Conservation (phyloP, 2,329 filamentous ascomycete species). For the Penicillium sp. region DNA sequence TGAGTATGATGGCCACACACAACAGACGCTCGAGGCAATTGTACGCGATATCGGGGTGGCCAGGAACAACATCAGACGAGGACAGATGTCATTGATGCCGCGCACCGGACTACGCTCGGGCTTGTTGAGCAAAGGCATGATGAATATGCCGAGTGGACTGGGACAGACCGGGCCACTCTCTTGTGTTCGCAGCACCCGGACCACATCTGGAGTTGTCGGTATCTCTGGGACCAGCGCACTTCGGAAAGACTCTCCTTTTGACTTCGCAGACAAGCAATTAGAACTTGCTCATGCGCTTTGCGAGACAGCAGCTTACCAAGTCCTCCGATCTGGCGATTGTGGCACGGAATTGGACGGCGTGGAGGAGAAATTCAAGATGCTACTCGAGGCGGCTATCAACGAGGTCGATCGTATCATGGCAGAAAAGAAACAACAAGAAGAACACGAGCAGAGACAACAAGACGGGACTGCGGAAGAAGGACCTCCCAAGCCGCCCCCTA, state of each 20-base stretch:
- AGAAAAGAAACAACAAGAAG: slow-evolving; percentile 46
- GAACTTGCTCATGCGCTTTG: slow-evolving; percentile 79
- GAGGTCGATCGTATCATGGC: slow-evolving; percentile 59
- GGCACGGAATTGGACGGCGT: slow-evolving; percentile 71
- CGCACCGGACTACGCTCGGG: slow-evolving; percentile 25
- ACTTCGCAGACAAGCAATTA: slow-evolving; percentile 73
- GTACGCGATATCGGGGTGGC: slow-evolving; percentile 79
- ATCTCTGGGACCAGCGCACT: slow-evolving; percentile 16
- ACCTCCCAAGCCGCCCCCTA: slow-evolving; percentile 14
- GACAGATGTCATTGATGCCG: slow-evolving; percentile 59
- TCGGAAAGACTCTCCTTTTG: slow-evolving; percentile 61
- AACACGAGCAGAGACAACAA: slow-evolving; percentile 17
- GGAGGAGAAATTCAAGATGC: slow-evolving; percentile 62
- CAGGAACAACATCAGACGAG: slow-evolving; percentile 81
- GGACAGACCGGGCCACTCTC: slow-evolving; percentile 9
- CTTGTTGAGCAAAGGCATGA: slow-evolving; percentile 14
- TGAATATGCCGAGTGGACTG: slow-evolving; percentile 1
- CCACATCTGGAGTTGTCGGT: slow-evolving; percentile 18
- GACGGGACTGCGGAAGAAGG: slow-evolving; percentile 6
- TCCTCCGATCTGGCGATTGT: slow-evolving; percentile 84
- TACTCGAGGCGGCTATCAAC: slow-evolving; percentile 60
- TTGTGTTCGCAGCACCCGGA: slow-evolving; percentile 31
- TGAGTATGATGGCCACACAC: slow-evolving; percentile 88
- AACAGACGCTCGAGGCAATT: slow-evolving; percentile 76
- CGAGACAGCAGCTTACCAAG: slow-evolving; percentile 84